Conservation (phyloP, 1,284 basidiomycete species). For the Leccinum ponderosum region DNA sequence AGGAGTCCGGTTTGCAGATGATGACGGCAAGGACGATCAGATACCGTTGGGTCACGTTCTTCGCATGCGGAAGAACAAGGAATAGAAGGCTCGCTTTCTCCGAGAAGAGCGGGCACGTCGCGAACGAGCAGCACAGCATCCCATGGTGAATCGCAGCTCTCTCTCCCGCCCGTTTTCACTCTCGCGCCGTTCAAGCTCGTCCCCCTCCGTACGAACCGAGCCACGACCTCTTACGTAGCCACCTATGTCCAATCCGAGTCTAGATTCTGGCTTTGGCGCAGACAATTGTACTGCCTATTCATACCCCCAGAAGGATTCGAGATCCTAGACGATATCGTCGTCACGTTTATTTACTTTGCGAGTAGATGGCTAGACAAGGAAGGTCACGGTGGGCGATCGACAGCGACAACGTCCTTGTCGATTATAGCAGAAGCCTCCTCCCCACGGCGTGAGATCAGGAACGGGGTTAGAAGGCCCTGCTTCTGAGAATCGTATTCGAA, state of each 20-base stretch:
- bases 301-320: conserved; percentile 29
- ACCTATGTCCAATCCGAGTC: conserved; percentile 26
- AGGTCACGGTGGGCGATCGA: not conserved
- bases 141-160: conserved; percentile 37
- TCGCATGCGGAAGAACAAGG: conserved; percentile 66
- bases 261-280: conserved; percentile 20
- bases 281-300: conserved; percentile 23
- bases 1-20: conserved; percentile 70
- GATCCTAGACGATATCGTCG: conserved; percentile 37
- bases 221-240: conserved; percentile 24
- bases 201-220: conserved; percentile 13
- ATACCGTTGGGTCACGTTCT: conserved; percentile 68
- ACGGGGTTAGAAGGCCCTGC: not conserved
- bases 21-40: conserved; percentile 60
- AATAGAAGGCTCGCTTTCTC: conserved; percentile 70
- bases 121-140: conserved; percentile 35
- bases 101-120: conserved; percentile 58
- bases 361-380: conserved; percentile 25
- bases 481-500: not conserved
- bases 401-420: not conserved
- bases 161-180: not conserved
- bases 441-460: not conserved
- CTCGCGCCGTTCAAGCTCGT: conserved; percentile 22
- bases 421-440: not conserved
- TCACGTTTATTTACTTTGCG: conserved; percentile 39